Percentiles rank a stretch among this genome's conserved stretches.
Conservation (phyloP, 2,329 filamentous ascomycete species). For the Biscogniauxia sp. region DNA sequence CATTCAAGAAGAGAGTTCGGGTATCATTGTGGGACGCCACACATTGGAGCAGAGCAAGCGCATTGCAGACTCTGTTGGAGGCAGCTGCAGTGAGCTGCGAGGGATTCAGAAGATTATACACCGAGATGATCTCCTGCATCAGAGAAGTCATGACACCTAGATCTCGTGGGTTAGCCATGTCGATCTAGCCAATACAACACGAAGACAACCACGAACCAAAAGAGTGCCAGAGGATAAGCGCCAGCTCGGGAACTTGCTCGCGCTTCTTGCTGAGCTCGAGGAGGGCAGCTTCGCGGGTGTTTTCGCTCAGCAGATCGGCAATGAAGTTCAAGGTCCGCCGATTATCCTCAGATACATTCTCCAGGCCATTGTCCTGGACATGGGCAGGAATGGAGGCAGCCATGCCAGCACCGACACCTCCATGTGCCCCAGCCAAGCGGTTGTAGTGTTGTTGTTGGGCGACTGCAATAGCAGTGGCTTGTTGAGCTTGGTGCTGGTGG, state of each 20-base stretch:
- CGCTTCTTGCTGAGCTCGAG: slow-evolving; percentile 98
- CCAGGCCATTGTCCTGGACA: slow-evolving; percentile 55
- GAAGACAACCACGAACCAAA: slow-evolving; percentile 65
- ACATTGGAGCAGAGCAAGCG: slow-evolving; percentile 90
- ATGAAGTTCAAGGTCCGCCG: slow-evolving; percentile 90
- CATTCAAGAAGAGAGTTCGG: slow-evolving; percentile 86
- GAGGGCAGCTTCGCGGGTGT: slow-evolving; percentile 83
- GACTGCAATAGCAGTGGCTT: slow-evolving; percentile 52
- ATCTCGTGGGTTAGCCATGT: slow-evolving; percentile 15
- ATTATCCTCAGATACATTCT: slow-evolving; percentile 83
- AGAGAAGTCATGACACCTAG: slow-evolving; percentile 96
- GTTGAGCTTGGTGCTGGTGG: slow-evolving; percentile 57
- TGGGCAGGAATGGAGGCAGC: slow-evolving; percentile 45
- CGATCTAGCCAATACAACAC: neutral
- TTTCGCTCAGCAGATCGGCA: slow-evolving; percentile 83
- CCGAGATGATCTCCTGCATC: slow-evolving; percentile 97
- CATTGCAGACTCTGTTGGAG: slow-evolving; percentile 96
- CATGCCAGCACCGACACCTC: slow-evolving; percentile 40
- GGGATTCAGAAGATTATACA: slow-evolving; percentile 94
- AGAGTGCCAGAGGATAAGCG: slow-evolving; percentile 96
- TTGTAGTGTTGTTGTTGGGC: slow-evolving; percentile 65
- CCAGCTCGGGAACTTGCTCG: slow-evolving; percentile 94
- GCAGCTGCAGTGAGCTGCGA: slow-evolving; percentile 97
- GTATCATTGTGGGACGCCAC: slow-evolving; percentile 98
- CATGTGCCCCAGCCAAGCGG: slow-evolving; percentile 67